Percentiles rank a stretch among this genome's conserved stretches.
These are phyloP conservation scores for Lumnitzera littorea DNA, from an alignment of 345 rosid genomes.

Conservation along the genomic window DNA sequence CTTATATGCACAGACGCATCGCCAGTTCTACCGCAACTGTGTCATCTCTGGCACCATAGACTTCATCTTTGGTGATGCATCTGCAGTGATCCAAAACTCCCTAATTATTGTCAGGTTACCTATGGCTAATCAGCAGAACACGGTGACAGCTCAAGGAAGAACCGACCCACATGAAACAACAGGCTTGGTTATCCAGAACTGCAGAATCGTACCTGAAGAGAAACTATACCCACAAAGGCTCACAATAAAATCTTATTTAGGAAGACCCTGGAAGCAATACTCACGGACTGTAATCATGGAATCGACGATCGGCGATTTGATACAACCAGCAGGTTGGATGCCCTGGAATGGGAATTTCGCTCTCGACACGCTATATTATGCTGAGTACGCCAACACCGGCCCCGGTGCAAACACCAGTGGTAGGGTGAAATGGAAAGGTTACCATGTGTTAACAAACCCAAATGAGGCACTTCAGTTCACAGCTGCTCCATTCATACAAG, in stretches of 20 bases:
- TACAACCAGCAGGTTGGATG: constrained; percentile 44
- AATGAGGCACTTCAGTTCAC: constrained; percentile 31
- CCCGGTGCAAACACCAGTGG: constrained; percentile 32
- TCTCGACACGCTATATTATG: constrained; percentile 32
- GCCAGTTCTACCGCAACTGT: constrained; percentile 51
- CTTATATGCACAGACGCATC: constrained; percentile 33
- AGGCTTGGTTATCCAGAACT: constrained; percentile 48
- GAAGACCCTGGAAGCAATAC: constrained; percentile 50
- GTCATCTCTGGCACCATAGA: constrained; percentile 50
- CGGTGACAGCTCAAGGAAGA: constrained; percentile 43
- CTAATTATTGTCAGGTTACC: constrained; percentile 45
- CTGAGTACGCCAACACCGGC: constrained; percentile 42
- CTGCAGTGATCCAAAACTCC: constrained; percentile 39
- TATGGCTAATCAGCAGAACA: constrained; percentile 30
- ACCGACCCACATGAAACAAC: constrained; percentile 15
- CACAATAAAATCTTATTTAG: constrained; percentile 30
- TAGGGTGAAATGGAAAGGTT: constrained; percentile 48
- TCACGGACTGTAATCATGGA: constrained; percentile 46
- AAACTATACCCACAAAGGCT: constrained; percentile 23
- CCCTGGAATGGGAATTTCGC: constrained; percentile 28
- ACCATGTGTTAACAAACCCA: constrained; percentile 18
- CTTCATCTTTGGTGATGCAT: constrained; percentile 44
- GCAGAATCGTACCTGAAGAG: constrained; percentile 50
- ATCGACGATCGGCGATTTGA: constrained; percentile 39
- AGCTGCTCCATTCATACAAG: constrained; percentile 24